phyloP scores from a whole-genome alignment of 1,284 basidiomycete species.

The Sporisorium sorghi region DNA sequence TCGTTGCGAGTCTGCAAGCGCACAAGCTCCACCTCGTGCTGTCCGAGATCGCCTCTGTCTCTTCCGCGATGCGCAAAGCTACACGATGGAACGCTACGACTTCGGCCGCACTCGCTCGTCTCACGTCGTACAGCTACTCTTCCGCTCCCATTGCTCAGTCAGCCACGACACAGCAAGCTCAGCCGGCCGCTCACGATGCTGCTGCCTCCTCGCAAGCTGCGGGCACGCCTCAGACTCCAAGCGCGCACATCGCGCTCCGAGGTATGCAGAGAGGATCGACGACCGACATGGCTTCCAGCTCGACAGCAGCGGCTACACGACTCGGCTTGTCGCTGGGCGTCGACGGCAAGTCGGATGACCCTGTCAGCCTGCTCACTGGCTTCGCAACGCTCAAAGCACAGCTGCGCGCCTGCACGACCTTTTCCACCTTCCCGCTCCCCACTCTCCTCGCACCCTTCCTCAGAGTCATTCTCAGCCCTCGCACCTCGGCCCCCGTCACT shows the following conservation, averaged over 20 bases:
- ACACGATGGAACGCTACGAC: conserved; percentile 55
- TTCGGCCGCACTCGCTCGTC: conserved; percentile 30
- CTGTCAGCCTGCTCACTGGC: conserved; percentile 78
- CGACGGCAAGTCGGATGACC: conserved; percentile 41
- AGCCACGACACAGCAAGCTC: conserved; percentile 10
- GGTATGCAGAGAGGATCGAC: conserved; percentile 33
- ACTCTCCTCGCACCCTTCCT: conserved; percentile 75
- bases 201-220: background rate
- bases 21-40: conserved; percentile 77
- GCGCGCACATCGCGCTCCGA: conserved; percentile 36
- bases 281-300: conserved; percentile 21
- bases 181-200: background rate
- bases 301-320: conserved; percentile 26
- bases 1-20: conserved; percentile 24
- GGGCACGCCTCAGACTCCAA: background rate
- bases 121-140: conserved; percentile 54
- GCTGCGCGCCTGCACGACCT: conserved; percentile 69
- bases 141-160: conserved; percentile 21
- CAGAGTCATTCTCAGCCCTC: conserved; percentile 87
- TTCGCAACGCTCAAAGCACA: conserved; percentile 87
- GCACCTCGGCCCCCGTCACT: conserved; percentile 94
- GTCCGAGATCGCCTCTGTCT: conserved; percentile 90
- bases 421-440: conserved; percentile 56
- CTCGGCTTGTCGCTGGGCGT: conserved; percentile 29
- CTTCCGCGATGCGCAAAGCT: conserved; percentile 90